These are phyloP conservation scores for Scytalidium lignicola DNA, from an alignment of 2,329 filamentous ascomycete genomes.

Conservation along the genomic window DNA sequence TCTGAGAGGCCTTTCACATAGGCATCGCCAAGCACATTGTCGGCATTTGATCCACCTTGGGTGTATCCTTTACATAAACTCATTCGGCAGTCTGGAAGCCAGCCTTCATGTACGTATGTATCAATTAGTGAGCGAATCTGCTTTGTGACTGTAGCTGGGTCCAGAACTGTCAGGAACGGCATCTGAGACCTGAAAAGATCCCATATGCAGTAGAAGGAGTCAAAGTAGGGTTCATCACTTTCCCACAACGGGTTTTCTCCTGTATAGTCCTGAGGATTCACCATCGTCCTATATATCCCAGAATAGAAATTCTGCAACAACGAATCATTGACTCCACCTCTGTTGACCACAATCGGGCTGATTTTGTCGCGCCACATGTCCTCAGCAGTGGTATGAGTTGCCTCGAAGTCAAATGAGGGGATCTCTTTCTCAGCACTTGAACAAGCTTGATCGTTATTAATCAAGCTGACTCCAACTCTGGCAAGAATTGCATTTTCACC, in stretches of 20 bases:
- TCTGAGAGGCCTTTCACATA: slow-evolving; percentile 60
- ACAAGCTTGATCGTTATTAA: slow-evolving; percentile 62
- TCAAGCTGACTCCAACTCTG: slow-evolving; percentile 65
- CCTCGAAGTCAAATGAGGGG: slow-evolving; percentile 59
- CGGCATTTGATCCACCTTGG: slow-evolving; percentile 71
- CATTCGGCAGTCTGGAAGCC: slow-evolving; percentile 43
- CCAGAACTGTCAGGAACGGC: slow-evolving; percentile 64
- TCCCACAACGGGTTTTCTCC: slow-evolving; percentile 67
- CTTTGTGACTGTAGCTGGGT: slow-evolving; percentile 55
- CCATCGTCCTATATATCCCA: slow-evolving; percentile 63
- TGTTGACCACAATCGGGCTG: slow-evolving; percentile 48
- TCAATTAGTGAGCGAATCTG: slow-evolving; percentile 71
- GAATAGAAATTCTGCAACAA: slow-evolving; percentile 63
- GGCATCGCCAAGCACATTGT: slow-evolving; percentile 63
- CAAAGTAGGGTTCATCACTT: slow-evolving; percentile 65
- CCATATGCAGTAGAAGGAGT: slow-evolving; percentile 70
- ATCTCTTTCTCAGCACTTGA: slow-evolving; percentile 63
- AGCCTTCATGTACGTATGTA: slow-evolving; percentile 60
- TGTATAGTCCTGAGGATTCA: slow-evolving; percentile 69
- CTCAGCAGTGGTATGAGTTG: slow-evolving; percentile 45
- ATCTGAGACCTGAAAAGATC: slow-evolving; percentile 66
- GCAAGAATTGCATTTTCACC: slow-evolving; percentile 47
- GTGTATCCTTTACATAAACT: slow-evolving; percentile 69
- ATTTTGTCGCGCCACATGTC: slow-evolving; percentile 58
- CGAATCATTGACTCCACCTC: slow-evolving; percentile 44